Base-by-base conservation (phyloP, 192 early-diverging fungal genomes). In the Irineochytrium annulatum region DNA sequence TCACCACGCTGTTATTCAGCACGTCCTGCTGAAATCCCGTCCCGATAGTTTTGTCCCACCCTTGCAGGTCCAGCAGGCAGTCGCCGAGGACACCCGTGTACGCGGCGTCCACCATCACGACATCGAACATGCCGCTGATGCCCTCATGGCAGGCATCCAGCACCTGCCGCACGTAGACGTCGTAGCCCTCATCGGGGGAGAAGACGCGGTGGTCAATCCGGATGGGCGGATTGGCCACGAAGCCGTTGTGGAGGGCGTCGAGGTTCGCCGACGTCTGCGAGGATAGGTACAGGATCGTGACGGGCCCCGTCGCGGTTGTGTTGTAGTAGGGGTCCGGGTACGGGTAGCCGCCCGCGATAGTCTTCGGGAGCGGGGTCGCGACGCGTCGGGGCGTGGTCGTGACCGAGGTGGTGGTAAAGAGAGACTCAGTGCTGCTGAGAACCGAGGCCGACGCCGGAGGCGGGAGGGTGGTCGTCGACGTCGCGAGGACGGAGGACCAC, bases 1-100 rank as follows among this genome's bases (percentile, higher is more conserved):
- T 30, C 3, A 76, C 69, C 6, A 54, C 44, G 27, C 58, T 67
- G 19, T 65, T 68, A 34, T 46, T n/a, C 20, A 60, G 32, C 13
- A 73, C 49, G 0, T 43, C 52, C 8, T 41, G 34, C 0, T 28
- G 52, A 63, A 74, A 72, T 41, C 62, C 70, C 3, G 26, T 35
- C 26, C 31, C 59, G 27, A 63, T 55, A n/a, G 44, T 44, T 37
- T 55, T 31, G 55, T 70, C 63, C 70, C 70, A 77, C n/a, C 34
- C 51, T 44, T 58, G 44, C 34, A 77, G 33, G 55, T 77, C 71
- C 49, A 68, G 26, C 46, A 77, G 62, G 54, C 75, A 77, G 30
- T 77, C 67, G 1, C 52, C 49, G 61, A 77, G 41, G 14, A 43
- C 30, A n/a, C 75, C 75, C 26, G 65, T 48, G 26, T 56, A 34